phyloP scores from a whole-genome alignment of 176 grass and related monocot genomes.

The Aegilops sharonensis region DNA sequence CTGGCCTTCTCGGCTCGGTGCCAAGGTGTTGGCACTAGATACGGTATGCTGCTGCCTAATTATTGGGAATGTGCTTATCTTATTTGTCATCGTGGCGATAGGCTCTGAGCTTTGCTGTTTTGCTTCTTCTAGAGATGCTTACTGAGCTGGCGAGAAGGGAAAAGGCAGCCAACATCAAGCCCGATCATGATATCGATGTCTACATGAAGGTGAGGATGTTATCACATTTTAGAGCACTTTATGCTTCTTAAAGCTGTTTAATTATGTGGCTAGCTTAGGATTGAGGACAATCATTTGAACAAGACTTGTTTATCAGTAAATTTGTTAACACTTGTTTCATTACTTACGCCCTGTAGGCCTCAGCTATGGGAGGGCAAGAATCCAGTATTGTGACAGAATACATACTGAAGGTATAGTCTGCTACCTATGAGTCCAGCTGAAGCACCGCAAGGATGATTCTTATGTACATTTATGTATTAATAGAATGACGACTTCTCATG shows the following conservation, averaged over 20 bases:
- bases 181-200: slow-evolving; percentile 86
- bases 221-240: background rate
- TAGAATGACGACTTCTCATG: slow-evolving; percentile 17
- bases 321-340: slow-evolving; percentile 16
- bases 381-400: slow-evolving; percentile 81
- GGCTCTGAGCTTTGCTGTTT: slow-evolving; percentile 17
- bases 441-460: background rate
- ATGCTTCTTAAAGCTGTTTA: background rate
- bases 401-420: slow-evolving; percentile 74
- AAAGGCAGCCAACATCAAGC: slow-evolving; percentile 80
- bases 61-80: background rate
- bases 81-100: background rate
- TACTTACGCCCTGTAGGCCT: slow-evolving; percentile 55
- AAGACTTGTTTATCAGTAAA: background rate
- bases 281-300: slow-evolving; percentile 1
- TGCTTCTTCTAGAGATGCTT: slow-evolving; percentile 64
- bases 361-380: slow-evolving; percentile 74
- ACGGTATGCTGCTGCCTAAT: slow-evolving; percentile 42
- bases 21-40: slow-evolving; percentile 83
- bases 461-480: slow-evolving; percentile 6
- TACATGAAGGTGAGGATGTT: slow-evolving; percentile 75
- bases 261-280: background rate
- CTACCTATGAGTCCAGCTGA: background rate
- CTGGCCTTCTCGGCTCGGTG: slow-evolving; percentile 75
- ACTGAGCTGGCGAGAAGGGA: slow-evolving; percentile 82